These are phyloP conservation scores for Diospyros lotus DNA, from an alignment of 148 eudicot genomes.

Conservation along the genomic window DNA sequence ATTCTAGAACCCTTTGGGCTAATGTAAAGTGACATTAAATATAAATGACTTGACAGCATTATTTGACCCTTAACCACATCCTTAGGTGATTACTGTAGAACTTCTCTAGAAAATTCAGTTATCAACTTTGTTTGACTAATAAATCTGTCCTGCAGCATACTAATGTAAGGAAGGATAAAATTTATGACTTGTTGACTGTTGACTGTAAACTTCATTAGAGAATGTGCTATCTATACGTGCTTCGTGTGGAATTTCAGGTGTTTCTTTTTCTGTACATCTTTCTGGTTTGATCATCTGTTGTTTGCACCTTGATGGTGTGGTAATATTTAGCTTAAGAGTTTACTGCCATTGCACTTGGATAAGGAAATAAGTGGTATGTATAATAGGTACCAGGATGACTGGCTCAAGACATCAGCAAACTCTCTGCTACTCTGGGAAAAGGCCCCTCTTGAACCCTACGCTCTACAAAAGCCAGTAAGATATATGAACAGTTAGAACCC, in stretches of 20 bases:
- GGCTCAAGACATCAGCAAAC: conserved; percentile 93
- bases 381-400: conserved; percentile 94
- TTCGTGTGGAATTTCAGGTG: background rate
- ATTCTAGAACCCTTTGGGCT: background rate
- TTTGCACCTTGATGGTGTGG: background rate
- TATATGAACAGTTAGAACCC: conserved; percentile 7
- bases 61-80: background rate
- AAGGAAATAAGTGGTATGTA: conserved; percentile 1
- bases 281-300: background rate
- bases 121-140: background rate
- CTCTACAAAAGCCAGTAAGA: conserved; percentile 78
- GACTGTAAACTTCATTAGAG: background rate
- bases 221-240: background rate
- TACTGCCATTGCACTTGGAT: background rate
- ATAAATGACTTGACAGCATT: background rate
- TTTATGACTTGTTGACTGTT: background rate
- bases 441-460: conserved; percentile 98
- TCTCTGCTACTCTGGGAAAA: conserved; percentile 92
- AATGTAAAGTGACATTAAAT: background rate
- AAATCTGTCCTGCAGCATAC: conserved; percentile 2
- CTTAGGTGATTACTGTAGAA: background rate
- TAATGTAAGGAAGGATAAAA: background rate
- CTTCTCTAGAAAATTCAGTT: background rate
- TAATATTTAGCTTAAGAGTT: background rate
- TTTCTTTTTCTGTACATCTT: background rate